Evolutionary conservation across 2,329 filamentous ascomycete genomes (phyloP).

Genomic region (Dothiorella sarmentorum): DNA sequence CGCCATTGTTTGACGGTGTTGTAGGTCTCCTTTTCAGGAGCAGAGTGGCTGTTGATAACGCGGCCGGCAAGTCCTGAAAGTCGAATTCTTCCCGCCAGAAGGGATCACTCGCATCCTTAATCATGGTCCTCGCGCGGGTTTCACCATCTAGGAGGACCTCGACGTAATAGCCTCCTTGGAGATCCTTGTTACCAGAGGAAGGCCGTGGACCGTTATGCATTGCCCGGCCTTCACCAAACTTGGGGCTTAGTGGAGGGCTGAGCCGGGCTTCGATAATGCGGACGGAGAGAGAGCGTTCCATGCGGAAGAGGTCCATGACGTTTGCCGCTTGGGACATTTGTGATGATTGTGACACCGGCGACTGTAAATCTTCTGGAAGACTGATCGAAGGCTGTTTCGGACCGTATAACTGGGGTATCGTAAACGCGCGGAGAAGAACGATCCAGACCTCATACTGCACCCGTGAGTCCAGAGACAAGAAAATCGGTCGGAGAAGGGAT

Average conservation of each 20-base stretch:
- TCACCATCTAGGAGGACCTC: constrained; percentile 79
- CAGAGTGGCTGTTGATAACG: constrained; percentile 66
- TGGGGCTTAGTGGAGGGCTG: constrained; percentile 36
- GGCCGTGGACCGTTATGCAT: constrained; percentile 24
- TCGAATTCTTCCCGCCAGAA: constrained; percentile 83
- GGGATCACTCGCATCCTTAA: constrained; percentile 70
- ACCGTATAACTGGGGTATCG: constrained; percentile 85
- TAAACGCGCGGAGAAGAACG: constrained; percentile 84
- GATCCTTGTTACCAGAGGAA: constrained; percentile 26
- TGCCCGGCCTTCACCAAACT: constrained; percentile 24
- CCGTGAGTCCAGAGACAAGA: constrained; percentile 79
- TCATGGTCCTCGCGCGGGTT: constrained; percentile 70
- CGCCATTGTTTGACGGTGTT: neutral
- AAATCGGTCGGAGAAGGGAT: constrained; percentile 80
- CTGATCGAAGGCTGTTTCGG: constrained; percentile 51
- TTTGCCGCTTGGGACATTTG: constrained; percentile 27
- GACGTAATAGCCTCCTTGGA: constrained; percentile 66
- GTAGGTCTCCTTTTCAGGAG: constrained; percentile 62
- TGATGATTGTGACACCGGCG: constrained; percentile 31
- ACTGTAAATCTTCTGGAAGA: constrained; percentile 37
- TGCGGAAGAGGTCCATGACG: constrained; percentile 61
- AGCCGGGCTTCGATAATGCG: constrained; percentile 62
- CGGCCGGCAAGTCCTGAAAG: constrained; percentile 68
- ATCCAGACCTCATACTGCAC: constrained; percentile 98
- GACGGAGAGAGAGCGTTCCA: constrained; percentile 59